Evolutionary conservation across 768 basidiomycete genomes (phyloP), one percentile per base, ranked within the genome.

Genomic region (Xerocomellus amylosporus): DNA sequence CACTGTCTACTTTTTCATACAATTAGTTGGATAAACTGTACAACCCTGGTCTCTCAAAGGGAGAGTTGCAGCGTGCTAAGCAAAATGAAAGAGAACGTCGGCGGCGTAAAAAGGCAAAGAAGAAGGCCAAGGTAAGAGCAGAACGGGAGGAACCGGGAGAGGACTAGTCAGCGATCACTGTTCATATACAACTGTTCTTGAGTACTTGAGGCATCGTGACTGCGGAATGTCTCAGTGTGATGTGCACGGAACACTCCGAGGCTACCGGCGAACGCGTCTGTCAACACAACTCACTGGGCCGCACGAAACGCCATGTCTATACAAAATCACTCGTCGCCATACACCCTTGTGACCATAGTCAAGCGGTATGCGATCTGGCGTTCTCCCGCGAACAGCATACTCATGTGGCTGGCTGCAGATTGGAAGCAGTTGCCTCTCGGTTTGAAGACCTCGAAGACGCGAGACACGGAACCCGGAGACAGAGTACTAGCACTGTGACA

Each of bases 351-450:
- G 26, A 92, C 90, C 10, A 85, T 92, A 56, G 88, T 89, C 70
- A 92, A 90, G 72, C 83, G 90, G 88, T 88, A 65, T 52, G 77
- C n/a, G 22, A 10, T 30, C 44, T 45, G 39, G 45, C 33, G 38
- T 14, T 20, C 51, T 59, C 36, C 54, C 52, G 33, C 47, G 20
- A 20, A 55, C 39, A 42, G 45, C 15, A 43, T 30, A 44, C 37
- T 51, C 49, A 61, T 28, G 15, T 6, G 10, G 14, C 34, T 39
- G 39, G 38, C n/a, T 31, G 30, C 65, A 94, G 94, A 59, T 82
- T 93, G 47, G 90, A 95, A 78, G 97, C 97, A 24, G 91, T 93
- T 9, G 94, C 93, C 7, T 91, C 90, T 41, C 84, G 97, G 33
- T 83, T 99, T 34, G 97, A 99, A 72, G 97, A 99, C 66, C 77